These are phyloP conservation scores for Cylindricascospora bacillispora DNA, from an alignment of 1,139 yeast genomes.

Conservation along the genomic window DNA sequence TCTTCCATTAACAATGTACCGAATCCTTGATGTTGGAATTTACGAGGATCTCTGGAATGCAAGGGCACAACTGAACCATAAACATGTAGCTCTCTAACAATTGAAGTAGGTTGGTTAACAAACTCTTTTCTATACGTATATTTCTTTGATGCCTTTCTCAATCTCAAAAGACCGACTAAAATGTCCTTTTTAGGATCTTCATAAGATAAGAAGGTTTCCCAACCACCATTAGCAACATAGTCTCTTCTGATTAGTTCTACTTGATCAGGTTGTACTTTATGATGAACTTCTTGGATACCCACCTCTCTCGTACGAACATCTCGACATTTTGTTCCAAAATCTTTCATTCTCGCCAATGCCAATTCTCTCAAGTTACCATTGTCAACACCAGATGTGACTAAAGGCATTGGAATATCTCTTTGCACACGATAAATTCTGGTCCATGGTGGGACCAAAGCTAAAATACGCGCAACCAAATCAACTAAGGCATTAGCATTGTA, in stretches of 20 bases:
- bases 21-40: constrained; percentile 98
- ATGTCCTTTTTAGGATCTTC: constrained; percentile 98
- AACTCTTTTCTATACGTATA: constrained; percentile 88
- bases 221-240: constrained; percentile 94
- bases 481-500: constrained; percentile 90
- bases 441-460: constrained; percentile 98
- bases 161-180: constrained; percentile 75
- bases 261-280: constrained; percentile 93
- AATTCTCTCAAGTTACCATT: constrained; percentile 93
- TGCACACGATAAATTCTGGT: constrained; percentile 97
- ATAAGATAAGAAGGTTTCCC: constrained; percentile 94
- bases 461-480: constrained; percentile 86
- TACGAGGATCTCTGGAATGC: constrained; percentile 95
- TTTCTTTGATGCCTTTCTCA: constrained; percentile 80
- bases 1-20: constrained; percentile 97
- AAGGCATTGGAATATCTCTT: constrained; percentile 98
- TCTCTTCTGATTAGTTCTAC: constrained; percentile 93
- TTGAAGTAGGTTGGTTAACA: constrained; percentile 70
- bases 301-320: constrained; percentile 99
- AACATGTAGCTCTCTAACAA: constrained; percentile 92
- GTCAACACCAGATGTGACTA: constrained; percentile 96
- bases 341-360: constrained; percentile 95
- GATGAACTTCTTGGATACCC: constrained; percentile 97
- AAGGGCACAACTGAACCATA: constrained; percentile 96
- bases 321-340: constrained; percentile 90